phyloP scores from a whole-genome alignment of 2,329 filamentous ascomycete species.

The Reticulascus tulasneorum region DNA sequence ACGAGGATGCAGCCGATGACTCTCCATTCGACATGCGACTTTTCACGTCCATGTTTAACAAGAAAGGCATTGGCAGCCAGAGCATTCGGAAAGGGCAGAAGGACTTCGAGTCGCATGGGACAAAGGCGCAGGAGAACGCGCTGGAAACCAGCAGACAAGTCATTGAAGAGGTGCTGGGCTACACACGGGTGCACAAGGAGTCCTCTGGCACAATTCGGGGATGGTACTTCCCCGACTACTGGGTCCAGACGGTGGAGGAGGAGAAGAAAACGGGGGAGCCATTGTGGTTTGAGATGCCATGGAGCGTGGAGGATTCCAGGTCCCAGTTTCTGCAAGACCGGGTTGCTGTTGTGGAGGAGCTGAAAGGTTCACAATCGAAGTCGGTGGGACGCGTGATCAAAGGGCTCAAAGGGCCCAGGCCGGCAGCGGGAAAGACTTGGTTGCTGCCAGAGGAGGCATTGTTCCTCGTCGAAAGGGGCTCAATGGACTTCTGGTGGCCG shows the following conservation, averaged over 20 bases:
- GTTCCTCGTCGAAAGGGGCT: constrained; percentile 84
- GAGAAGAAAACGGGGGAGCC: constrained; percentile 6
- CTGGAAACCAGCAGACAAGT: constrained; percentile 79
- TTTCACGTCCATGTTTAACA: constrained; percentile 50
- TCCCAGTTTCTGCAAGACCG: constrained; percentile 29
- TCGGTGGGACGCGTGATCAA: constrained; percentile 68
- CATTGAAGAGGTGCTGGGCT: constrained; percentile 82
- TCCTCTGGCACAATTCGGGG: constrained; percentile 64
- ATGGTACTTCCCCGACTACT: constrained; percentile 67
- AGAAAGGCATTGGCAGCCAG: constrained; percentile 49
- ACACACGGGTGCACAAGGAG: constrained; percentile 71
- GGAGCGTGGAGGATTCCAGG: constrained; percentile 3
- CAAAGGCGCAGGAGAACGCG: constrained; percentile 70
- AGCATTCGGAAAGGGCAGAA: constrained; percentile 91
- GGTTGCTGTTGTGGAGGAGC: constrained; percentile 65
- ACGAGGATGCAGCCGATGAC: constrained; percentile 66
- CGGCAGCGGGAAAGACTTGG: constrained; percentile 66
- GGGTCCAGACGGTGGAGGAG: constrained; percentile 24
- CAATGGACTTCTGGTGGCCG: constrained; percentile 83
- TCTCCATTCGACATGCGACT: constrained; percentile 85
- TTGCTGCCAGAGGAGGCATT: constrained; percentile 87
- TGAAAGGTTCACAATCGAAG: constrained; percentile 68
- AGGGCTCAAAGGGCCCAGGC: constrained; percentile 46
- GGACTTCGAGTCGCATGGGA: constrained; percentile 93
- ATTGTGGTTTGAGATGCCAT: too few species aligned